phyloP scores from a whole-genome alignment of 2,329 filamentous ascomycete species.

The Davidsoniella eucalypti region DNA sequence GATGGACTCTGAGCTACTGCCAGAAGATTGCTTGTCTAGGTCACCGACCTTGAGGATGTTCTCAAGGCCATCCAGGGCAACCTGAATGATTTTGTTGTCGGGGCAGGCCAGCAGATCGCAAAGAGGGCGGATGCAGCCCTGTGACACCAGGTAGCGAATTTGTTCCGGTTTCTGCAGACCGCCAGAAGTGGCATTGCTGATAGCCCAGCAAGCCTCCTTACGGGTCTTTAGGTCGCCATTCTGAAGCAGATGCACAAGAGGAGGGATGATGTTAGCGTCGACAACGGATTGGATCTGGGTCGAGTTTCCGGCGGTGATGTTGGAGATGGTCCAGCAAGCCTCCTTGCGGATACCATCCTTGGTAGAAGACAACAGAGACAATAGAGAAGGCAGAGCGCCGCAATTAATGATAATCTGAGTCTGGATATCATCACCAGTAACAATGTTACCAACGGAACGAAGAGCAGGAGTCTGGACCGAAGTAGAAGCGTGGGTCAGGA shows the following conservation, averaged over 20 bases:
- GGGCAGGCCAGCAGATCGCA: slow-evolving; percentile 92
- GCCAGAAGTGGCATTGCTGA: slow-evolving; percentile 94
- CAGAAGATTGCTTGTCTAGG: slow-evolving; percentile 84
- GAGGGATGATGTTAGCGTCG: slow-evolving; percentile 91
- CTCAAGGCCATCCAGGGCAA: slow-evolving; percentile 91
- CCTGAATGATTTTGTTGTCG: slow-evolving; percentile 99
- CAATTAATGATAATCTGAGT: slow-evolving; percentile 99
- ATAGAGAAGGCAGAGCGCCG: slow-evolving; percentile 76
- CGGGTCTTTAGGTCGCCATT: slow-evolving; percentile 98
- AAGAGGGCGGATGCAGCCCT: slow-evolving; percentile 93
- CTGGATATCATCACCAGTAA: slow-evolving; percentile 95
- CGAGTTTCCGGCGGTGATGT: slow-evolving; percentile 96
- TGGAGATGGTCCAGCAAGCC: slow-evolving; percentile 99
- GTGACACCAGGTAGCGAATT: slow-evolving; percentile 83
- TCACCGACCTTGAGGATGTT: slow-evolving; percentile 99
- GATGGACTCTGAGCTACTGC: slow-evolving; percentile 59
- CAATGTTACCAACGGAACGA: slow-evolving; percentile 94
- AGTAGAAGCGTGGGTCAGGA: slow-evolving; percentile 95
- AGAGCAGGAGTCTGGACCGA: slow-evolving; percentile 96
- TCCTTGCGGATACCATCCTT: slow-evolving; percentile 99
- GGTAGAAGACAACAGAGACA: slow-evolving; percentile 84
- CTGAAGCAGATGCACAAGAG: slow-evolving; percentile 85
- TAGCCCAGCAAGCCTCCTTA: slow-evolving; percentile 99
- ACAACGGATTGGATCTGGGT: slow-evolving; percentile 94
- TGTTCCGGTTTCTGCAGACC: slow-evolving; percentile 98